These are phyloP conservation scores for Fraxinus xanthoxyloides DNA, from an alignment of 305 asterid genomes.

Conservation along the genomic window DNA sequence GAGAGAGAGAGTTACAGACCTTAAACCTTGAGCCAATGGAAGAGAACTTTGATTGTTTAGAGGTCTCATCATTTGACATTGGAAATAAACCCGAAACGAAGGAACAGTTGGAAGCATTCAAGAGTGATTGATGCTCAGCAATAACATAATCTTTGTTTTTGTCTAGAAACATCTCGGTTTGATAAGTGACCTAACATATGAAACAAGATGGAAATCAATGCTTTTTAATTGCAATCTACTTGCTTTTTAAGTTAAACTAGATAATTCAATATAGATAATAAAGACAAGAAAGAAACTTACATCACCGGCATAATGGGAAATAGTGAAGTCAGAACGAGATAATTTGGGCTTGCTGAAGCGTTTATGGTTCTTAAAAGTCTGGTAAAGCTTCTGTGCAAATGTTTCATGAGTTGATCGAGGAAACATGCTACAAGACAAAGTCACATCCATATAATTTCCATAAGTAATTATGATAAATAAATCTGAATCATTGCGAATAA, in stretches of 20 bases:
- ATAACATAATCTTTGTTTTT: constrained; percentile 96
- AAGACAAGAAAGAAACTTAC: constrained; percentile 47
- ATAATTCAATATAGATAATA: constrained; percentile 1
- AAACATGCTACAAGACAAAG: constrained; percentile 70
- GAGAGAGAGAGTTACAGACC: constrained; percentile 39
- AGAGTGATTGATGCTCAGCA: constrained; percentile 95
- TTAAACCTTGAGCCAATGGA: constrained; percentile 95
- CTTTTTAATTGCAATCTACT: constrained; percentile 4
- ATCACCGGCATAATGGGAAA: constrained; percentile 96
- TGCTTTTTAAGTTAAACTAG: not conserved
- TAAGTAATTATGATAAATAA: not conserved
- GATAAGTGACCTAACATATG: constrained; percentile 79
- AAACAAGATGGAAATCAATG: constrained; percentile 16
- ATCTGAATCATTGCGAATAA: constrained; percentile 5
- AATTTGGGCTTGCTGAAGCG: constrained; percentile 97
- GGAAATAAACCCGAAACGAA: constrained; percentile 84
- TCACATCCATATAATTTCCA: not conserved
- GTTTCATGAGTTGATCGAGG: constrained; percentile 96
- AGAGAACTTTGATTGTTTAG: constrained; percentile 91
- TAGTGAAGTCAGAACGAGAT: constrained; percentile 92
- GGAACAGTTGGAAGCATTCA: constrained; percentile 79
- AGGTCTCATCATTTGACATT: constrained; percentile 68
- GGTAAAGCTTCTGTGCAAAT: constrained; percentile 93
- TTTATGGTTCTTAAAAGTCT: constrained; percentile 73
- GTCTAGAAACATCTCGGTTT: constrained; percentile 90